phyloP scores from a whole-genome alignment of 352 stramenopile species.

The Globisporangium emineosum region DNA sequence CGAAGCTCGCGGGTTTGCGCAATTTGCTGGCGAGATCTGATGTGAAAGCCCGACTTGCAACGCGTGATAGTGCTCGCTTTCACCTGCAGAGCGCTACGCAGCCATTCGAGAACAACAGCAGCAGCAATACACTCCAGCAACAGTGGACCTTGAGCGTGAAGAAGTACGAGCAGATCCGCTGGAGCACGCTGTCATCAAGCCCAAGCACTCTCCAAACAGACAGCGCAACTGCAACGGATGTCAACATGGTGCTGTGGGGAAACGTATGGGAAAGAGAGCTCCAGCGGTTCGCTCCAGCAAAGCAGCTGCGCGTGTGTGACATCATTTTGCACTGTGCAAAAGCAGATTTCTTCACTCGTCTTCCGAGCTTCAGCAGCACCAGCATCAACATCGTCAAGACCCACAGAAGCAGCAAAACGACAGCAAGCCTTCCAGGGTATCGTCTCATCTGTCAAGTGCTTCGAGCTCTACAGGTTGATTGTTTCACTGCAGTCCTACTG shows the following conservation, averaged over 20 bases:
- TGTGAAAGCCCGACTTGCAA: slow-evolving; percentile 1
- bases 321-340: slow-evolving; percentile 34
- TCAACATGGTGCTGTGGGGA: slow-evolving; percentile 26
- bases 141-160: background rate
- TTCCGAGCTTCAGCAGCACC: background rate
- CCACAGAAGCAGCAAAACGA: background rate
- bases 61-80: background rate
- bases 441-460: slow-evolving; percentile 13
- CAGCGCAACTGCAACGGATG: no score
- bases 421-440: slow-evolving; percentile 21
- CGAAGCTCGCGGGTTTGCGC: slow-evolving; percentile 10
- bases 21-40: slow-evolving; percentile 14
- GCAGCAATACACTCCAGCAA: background rate
- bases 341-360: slow-evolving; percentile 25
- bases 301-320: slow-evolving; percentile 20
- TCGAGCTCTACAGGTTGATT: background rate
- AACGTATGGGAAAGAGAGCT: slow-evolving; percentile 36
- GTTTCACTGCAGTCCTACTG: background rate
- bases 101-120: background rate
- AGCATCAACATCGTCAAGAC: background rate
- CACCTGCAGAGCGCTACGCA: background rate
- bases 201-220: background rate
- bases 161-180: slow-evolving; percentile 11
- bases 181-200: background rate
- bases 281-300: slow-evolving; percentile 8